phyloP scores from a whole-genome alignment of 176 grass and related monocot species.

The Elymus sibiricus region DNA sequence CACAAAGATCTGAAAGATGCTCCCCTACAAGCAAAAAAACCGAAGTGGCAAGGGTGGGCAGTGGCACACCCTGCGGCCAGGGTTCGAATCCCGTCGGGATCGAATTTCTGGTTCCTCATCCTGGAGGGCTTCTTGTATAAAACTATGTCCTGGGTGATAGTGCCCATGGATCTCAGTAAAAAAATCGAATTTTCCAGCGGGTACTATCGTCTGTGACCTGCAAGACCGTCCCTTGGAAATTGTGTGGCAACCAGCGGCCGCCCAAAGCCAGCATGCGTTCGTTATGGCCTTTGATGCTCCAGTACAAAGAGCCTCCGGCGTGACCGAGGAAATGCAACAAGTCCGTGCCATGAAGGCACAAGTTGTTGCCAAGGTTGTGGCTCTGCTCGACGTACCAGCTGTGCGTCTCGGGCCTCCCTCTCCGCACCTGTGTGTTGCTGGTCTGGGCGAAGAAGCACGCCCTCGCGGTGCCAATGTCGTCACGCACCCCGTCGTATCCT shows the following conservation, averaged over 20 bases:
- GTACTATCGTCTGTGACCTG: not conserved
- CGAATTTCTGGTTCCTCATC: no score
- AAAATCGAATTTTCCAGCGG: no score
- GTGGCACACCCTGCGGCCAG: no score
- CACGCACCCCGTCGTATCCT: not conserved
- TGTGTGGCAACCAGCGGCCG: not conserved
- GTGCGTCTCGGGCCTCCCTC: not conserved
- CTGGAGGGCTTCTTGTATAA: no score
- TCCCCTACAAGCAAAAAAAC: not conserved
- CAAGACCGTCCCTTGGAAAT: not conserved
- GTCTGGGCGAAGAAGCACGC: not conserved
- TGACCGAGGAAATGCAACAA: not conserved
- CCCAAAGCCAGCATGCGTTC: not conserved
- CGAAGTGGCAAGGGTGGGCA: no score
- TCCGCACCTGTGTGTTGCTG: not conserved
- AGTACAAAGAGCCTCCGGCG: not conserved
- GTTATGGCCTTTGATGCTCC: not conserved
- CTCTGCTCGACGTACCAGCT: not conserved
- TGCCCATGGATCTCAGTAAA: no score
- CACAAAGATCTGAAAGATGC: not conserved
- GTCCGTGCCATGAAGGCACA: not conserved
- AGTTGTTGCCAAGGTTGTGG: no score
- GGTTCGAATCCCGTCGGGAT: no score
- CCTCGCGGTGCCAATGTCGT: not conserved
- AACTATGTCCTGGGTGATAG: no score